Percentiles rank a stretch among this genome's conserved stretches.
phyloP scores from a whole-genome alignment of 2,329 filamentous ascomycete species.

The Cercospora canescens region DNA sequence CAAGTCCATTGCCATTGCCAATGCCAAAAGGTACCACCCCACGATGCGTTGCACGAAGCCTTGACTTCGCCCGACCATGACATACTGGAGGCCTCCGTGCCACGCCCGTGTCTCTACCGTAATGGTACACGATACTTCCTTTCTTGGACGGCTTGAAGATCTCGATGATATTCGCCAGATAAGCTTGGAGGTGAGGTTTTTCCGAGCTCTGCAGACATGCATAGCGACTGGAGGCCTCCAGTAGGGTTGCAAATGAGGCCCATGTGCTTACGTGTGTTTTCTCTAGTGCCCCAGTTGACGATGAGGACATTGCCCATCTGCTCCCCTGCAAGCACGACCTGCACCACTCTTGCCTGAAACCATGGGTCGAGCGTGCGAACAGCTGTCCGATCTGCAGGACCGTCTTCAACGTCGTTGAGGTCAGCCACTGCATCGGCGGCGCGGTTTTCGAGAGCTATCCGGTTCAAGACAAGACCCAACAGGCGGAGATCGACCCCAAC shows the following conservation, averaged over 20 bases:
- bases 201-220: conserved; percentile 30
- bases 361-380: conserved; percentile 95
- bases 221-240: conserved; percentile 35
- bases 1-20: no score
- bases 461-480: conserved; percentile 83
- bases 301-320: conserved; percentile 60
- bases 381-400: conserved; percentile 96
- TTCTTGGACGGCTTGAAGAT: conserved; percentile 42
- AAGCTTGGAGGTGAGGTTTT: conserved; percentile 42
- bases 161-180: conserved; percentile 39
- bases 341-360: conserved; percentile 87
- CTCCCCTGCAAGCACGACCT: conserved; percentile 85
- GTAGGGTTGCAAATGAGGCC: conserved; percentile 20
- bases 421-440: conserved; percentile 74
- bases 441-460: conserved; percentile 59
- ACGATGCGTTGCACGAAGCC: conserved; percentile 25
- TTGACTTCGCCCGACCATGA: conserved; percentile 24
- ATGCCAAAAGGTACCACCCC: conserved; percentile 36
- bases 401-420: conserved; percentile 84
- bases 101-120: conserved; percentile 23
- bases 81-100: conserved; percentile 34
- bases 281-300: conserved; percentile 40
- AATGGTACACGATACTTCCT: conserved; percentile 34
- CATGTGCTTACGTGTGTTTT: conserved; percentile 28
- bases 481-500: conserved; percentile 82